Evolutionary conservation across 169 alveolate species (phyloP).

Genomic region (Perkinsus marinus): DNA sequence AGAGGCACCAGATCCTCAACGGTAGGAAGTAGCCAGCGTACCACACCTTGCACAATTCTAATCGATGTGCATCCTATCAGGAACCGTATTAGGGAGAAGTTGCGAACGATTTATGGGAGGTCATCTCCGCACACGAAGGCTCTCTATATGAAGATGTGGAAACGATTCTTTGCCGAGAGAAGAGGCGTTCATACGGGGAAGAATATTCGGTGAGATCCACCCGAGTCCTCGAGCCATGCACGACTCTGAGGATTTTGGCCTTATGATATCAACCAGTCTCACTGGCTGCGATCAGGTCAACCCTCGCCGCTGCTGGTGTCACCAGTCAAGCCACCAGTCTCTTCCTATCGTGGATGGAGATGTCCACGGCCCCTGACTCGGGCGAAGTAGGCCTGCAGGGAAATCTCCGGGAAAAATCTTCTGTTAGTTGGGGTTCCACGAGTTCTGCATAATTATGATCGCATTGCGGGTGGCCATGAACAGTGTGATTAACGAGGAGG

Average conservation of each 20-base stretch:
- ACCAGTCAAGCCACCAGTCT: not conserved
- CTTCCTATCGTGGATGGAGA: not conserved
- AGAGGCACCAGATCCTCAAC: not conserved
- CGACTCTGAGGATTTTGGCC: not conserved
- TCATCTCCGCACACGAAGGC: not conserved
- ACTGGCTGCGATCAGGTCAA: not conserved
- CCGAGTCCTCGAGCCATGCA: not conserved
- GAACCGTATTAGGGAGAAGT: not conserved
- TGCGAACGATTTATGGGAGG: not conserved
- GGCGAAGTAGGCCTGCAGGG: too few species aligned
- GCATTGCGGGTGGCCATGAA: not conserved
- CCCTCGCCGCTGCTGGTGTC: not conserved
- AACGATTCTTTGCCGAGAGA: not conserved
- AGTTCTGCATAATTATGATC: not conserved
- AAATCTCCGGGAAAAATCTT: not conserved
- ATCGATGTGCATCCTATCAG: not conserved
- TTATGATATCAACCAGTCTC: not conserved
- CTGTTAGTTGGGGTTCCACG: not conserved
- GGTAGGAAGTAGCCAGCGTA: not conserved
- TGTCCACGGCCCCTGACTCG: too few species aligned
- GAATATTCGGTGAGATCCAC: not conserved
- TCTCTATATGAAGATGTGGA: not conserved
- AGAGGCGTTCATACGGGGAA: not conserved
- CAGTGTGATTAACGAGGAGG: not conserved
- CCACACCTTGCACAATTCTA: too few species aligned